Base-by-base conservation (phyloP, 2,329 filamentous ascomycete genomes). In the Fusarium liriodendri region DNA sequence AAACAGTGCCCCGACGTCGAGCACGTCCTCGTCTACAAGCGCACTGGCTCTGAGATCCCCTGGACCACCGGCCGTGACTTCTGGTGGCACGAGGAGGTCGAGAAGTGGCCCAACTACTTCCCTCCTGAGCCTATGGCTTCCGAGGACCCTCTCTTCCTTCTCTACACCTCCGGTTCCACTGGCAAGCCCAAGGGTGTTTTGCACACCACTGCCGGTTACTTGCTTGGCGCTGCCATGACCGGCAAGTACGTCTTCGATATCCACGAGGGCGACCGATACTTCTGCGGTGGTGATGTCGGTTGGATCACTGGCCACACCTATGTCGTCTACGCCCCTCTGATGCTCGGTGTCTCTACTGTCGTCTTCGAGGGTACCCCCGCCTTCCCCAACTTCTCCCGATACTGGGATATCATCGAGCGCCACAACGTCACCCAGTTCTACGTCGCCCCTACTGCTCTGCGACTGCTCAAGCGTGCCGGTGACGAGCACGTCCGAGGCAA, bases 281-380 rank as follows among this genome's bases (percentile, higher is more conserved):
- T 98, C 89, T 99, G 97, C 79, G 97, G 95, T 83, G 97, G 97
- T 83, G 97, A 99, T 80, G 96, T 99, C 50, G 97, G 97, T 75
- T 99, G 97, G 97, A 98, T 99, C 82, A 99, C 97, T 33, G 97
- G 97, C 20, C 97, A 99, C 86, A 98, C 97, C 27, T 99, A 99
- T 79, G 96, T 98, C 66, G 96, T 99, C 42, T 99, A 99, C 82
- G 95, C 97, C 13, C 97, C 97, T 74, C 89, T 99, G 62, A 88
- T 99, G 54, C 91, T 98, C 57, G 97, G 97, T 86, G 93, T 98
- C 71, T 91, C 96, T 11, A 98, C 96, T 0, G 95, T 99, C 20
- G 96, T 99, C 33, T 99, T 98, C 78, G 97, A 99, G 86, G 97
- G 97, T 77, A 99, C 97, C 4, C 97, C 97, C 1, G 96, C 96